Base-by-base conservation (phyloP, 2,329 filamentous ascomycete genomes). In the Fusarium euwallaceae region DNA sequence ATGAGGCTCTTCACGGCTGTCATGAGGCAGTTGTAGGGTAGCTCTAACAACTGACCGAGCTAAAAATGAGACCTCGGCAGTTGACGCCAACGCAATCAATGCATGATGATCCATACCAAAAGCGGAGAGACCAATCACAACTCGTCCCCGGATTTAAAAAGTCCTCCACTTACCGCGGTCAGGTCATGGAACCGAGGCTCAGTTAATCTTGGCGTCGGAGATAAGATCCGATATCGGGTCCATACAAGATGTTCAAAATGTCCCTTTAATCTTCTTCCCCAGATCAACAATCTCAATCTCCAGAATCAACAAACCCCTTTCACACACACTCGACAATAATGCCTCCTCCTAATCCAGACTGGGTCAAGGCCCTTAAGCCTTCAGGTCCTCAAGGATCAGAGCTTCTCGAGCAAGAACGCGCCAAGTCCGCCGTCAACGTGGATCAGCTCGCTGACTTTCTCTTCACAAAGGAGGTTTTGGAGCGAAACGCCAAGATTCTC, bases 391-490 rank as follows among this genome's bases (percentile, higher is more conserved):
- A 94, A 77, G 93, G 93, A 72, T 86, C 87, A 43, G 92, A 94
- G 78, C 87, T 95, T 58, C 89, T 95, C 64, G 82, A 87, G n/a
- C 86, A 89, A 61, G 93, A 95, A 85, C 89, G 94, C 72, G 88
- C 87, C 27, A 89, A 89, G 77, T 94, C 92, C 61, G 90, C 90
- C 69, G 83, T 95, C 76, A 86, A 92, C 32, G 90, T 94, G 22
- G 88, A 92, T 68, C 89, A 91, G 79, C 86, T 95, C 10, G 89
- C 92, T 56, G 86, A 90, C 61, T 91, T 94, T 78, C 86, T 95
- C 56, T 93, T 93, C 82, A 93, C 92, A 24, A 90, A 90, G 77
- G 88, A 92, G 68, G 86, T 87, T 6, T 85, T 95, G 12, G 86
- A 91, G 66, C 86, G 89, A 51, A 91, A 92, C 77, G 83, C 88